phyloP scores from a whole-genome alignment of 179 eudicot genomes.

The Pouteria campechiana region DNA sequence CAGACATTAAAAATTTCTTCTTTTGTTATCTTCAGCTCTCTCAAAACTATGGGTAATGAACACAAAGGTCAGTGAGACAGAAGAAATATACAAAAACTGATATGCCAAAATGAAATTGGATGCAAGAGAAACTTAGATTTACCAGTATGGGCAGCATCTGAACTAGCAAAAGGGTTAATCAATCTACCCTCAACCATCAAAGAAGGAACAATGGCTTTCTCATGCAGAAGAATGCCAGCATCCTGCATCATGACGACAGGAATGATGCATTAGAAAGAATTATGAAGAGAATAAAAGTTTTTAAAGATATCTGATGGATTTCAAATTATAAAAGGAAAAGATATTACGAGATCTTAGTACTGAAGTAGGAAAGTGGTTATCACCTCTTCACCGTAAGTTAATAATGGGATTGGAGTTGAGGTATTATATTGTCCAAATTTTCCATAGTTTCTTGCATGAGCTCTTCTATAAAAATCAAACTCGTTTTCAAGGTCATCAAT shows the following conservation, averaged over 20 bases:
- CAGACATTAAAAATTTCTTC: too few species aligned
- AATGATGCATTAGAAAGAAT: slow-evolving; percentile 1
- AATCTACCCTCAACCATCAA: slow-evolving; percentile 69
- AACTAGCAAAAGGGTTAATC: slow-evolving; percentile 56
- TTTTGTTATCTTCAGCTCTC: too few species aligned
- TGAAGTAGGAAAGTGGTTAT: background rate
- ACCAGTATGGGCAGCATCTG: slow-evolving; percentile 73
- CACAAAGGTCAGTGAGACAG: too few species aligned
- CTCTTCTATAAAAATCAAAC: slow-evolving; percentile 37
- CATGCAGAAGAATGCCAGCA: slow-evolving; percentile 69
- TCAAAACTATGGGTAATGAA: too few species aligned
- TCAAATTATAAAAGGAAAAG: background rate
- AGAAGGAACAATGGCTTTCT: slow-evolving; percentile 80
- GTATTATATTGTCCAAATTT: slow-evolving; percentile 40
- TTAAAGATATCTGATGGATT: background rate
- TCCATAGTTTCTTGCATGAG: slow-evolving; percentile 20
- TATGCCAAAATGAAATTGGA: background rate
- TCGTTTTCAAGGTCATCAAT: slow-evolving; percentile 79
- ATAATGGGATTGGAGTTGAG: slow-evolving; percentile 57
- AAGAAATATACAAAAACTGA: background rate
- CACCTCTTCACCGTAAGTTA: slow-evolving; percentile 87
- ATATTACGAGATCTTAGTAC: too few species aligned
- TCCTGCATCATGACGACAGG: slow-evolving; percentile 46
- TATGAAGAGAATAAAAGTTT: background rate
- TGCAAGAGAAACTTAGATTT: slow-evolving; percentile 9